Percentiles rank a stretch among this genome's conserved stretches.
phyloP scores from a whole-genome alignment of 768 basidiomycete genomes.

The Agrocybe praecox region DNA sequence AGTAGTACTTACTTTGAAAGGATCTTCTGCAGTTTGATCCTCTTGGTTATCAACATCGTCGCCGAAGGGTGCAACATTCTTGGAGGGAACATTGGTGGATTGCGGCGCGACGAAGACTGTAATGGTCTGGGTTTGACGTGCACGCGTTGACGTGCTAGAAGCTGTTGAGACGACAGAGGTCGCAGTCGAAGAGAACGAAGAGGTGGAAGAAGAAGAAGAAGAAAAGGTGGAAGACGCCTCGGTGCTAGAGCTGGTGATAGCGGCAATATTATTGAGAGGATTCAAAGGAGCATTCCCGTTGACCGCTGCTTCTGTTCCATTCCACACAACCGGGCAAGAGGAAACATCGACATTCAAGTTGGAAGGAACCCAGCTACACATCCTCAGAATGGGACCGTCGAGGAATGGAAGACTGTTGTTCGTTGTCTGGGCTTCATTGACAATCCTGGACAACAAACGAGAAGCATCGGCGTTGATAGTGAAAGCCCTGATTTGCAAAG shows the following conservation, averaged over 20 bases:
- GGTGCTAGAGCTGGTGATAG: too few species aligned
- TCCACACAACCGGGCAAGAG: constrained; percentile 60
- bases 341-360: constrained; percentile 36
- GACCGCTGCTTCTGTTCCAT: constrained; percentile 31
- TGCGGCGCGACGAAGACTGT: constrained; percentile 26
- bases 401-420: constrained; percentile 56
- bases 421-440: constrained; percentile 48
- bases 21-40: constrained; percentile 12
- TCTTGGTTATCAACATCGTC: constrained; percentile 15
- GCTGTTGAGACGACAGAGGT: constrained; percentile 3
- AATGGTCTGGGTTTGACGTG: constrained; percentile 15
- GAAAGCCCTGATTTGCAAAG: constrained; percentile 69
- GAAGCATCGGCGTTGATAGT: constrained; percentile 63
- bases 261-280: not conserved
- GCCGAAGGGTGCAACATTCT: constrained; percentile 1
- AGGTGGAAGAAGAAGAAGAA: constrained; percentile 7
- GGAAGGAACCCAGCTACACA: constrained; percentile 58
- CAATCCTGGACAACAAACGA: constrained; percentile 50
- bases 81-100: constrained; percentile 12
- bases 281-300: constrained; percentile 12
- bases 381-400: constrained; percentile 45
- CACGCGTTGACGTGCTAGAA: constrained; percentile 7
- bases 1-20: constrained; percentile 7
- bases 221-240: not conserved
- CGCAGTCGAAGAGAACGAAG: not conserved